phyloP scores from a whole-genome alignment of 106 monocot genomes.

The Phalaenopsis aphrodite region DNA sequence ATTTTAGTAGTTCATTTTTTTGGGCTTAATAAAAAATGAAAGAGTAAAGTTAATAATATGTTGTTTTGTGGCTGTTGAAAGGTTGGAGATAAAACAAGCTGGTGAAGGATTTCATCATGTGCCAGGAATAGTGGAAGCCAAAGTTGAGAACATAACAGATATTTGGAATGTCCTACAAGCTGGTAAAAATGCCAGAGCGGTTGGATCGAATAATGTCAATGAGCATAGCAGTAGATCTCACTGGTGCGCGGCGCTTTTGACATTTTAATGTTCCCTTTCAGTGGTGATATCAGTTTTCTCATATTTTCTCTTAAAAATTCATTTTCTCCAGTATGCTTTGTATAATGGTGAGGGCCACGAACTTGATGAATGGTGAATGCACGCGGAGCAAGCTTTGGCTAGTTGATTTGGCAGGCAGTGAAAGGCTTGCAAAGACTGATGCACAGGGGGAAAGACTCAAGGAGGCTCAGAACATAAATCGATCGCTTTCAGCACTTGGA shows the following conservation, averaged over 20 bases:
- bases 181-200: conserved; percentile 77
- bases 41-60: neutral
- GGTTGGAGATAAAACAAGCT: conserved; percentile 68
- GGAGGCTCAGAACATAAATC: conserved; percentile 76
- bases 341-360: conserved; percentile 65
- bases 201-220: conserved; percentile 87
- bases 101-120: conserved; percentile 74
- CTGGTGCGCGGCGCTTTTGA: conserved; percentile 32
- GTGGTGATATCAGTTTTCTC: neutral
- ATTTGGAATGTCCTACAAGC: conserved; percentile 73
- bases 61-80: conserved; percentile 7
- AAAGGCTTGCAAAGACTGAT: conserved; percentile 78
- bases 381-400: conserved; percentile 90
- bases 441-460: conserved; percentile 74
- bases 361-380: conserved; percentile 60
- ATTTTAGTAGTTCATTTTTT: neutral
- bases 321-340: conserved; percentile 55
- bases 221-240: conserved; percentile 93
- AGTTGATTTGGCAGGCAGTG: conserved; percentile 88
- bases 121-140: conserved; percentile 73
- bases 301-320: conserved; percentile 5
- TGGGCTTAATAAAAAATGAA: neutral
- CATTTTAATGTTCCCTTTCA: neutral
- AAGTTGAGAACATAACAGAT: conserved; percentile 58
- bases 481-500: conserved; percentile 70